Percentiles rank a stretch among this genome's conserved stretches.
These are phyloP conservation scores for Neurospora crassa DNA, from an alignment of 2,329 filamentous ascomycete species.

Conservation along the genomic window DNA sequence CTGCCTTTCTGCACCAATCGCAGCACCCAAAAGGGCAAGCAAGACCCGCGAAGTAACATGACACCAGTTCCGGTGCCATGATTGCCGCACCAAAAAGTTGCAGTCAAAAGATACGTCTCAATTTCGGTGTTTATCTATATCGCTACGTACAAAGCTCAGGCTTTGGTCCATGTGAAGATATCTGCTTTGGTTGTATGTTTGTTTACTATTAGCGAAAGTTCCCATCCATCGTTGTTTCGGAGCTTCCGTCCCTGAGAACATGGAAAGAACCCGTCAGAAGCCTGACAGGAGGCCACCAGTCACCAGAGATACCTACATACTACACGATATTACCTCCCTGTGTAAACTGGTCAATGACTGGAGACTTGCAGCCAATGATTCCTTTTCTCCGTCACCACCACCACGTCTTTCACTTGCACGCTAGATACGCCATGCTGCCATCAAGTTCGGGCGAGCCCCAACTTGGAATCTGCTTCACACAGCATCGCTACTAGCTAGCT, in stretches of 20 bases:
- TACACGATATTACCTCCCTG: background rate
- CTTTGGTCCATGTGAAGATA: background rate
- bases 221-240: background rate
- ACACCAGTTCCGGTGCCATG: background rate
- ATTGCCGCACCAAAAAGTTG: background rate
- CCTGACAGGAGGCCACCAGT: background rate
- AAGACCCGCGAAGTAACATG: background rate
- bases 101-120: background rate
- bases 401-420: background rate
- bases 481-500: background rate
- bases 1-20: background rate
- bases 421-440: background rate
- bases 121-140: background rate
- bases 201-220: background rate
- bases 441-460: background rate
- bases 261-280: background rate
- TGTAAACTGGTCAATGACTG: background rate
- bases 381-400: background rate
- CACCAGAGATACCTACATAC: background rate
- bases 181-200: background rate
- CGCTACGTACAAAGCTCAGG: background rate
- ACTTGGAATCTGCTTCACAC: background rate
- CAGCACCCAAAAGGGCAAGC: background rate
- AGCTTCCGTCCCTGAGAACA: background rate
- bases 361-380: background rate